A percentile compares a stretch with the other conserved stretches of the same genome.
phyloP scores from a whole-genome alignment of 2,329 filamentous ascomycete genomes.

The Fonsecaea nubica region DNA sequence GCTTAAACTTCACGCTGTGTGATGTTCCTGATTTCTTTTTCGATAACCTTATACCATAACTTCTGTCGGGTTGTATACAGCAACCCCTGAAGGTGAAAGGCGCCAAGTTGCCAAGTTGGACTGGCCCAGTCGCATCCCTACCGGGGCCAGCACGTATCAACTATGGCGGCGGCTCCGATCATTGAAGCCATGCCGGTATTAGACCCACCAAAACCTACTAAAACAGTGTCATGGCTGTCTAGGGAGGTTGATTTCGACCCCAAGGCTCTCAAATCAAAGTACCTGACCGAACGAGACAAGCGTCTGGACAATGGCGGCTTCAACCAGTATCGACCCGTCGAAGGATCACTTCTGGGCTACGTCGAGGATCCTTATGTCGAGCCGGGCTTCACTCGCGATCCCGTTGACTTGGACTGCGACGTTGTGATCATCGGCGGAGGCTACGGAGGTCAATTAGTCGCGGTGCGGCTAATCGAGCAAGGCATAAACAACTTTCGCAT shows the following conservation, averaged over 20 bases:
- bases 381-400: slow-evolving; percentile 25
- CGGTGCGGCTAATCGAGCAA: slow-evolving; percentile 27
- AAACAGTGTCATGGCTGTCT: slow-evolving; percentile 1
- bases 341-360: slow-evolving; percentile 22
- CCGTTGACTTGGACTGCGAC: slow-evolving; percentile 22
- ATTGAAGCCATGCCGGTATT: background rate
- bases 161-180: background rate
- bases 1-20: background rate
- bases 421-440: slow-evolving; percentile 21
- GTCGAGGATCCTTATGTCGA: slow-evolving; percentile 29
- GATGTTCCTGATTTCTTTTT: background rate
- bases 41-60: background rate
- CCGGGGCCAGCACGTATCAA: background rate
- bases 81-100: background rate
- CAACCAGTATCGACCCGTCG: slow-evolving; percentile 22
- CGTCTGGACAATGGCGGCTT: slow-evolving; percentile 24
- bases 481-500: slow-evolving; percentile 20
- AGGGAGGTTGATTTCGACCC: slow-evolving; percentile 26
- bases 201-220: background rate
- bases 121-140: background rate
- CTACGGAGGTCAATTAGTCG: slow-evolving; percentile 19
- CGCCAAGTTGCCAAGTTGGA: background rate
- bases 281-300: slow-evolving; percentile 27
- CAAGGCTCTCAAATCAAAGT: slow-evolving; percentile 25
- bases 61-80: background rate